Percentiles rank a stretch among this genome's conserved stretches.
Conservation (phyloP, 192 early-diverging fungal species). For the Coemansia sp. region DNA sequence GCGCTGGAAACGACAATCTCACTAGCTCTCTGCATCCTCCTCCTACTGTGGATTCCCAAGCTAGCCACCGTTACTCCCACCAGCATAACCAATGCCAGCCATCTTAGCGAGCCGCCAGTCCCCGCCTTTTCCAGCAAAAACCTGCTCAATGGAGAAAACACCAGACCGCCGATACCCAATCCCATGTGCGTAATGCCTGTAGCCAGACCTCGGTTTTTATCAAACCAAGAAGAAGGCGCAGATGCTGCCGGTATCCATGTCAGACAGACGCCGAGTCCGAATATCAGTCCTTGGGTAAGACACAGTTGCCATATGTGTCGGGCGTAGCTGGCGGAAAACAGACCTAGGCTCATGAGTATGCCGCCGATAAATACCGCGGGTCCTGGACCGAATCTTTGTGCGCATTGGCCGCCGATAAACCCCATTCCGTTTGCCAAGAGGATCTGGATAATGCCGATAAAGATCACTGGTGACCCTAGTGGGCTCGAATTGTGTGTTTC, state of each 20-base stretch:
- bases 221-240: conserved; percentile 69
- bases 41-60: conserved; percentile 46
- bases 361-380: conserved; percentile 50
- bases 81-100: conserved; percentile 43
- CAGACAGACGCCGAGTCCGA: conserved; percentile 62
- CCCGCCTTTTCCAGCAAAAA: conserved; percentile 49
- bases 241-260: conserved; percentile 64
- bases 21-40: conserved; percentile 16
- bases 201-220: conserved; percentile 59
- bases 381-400: conserved; percentile 46
- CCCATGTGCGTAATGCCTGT: conserved; percentile 72
- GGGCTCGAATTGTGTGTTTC: conserved; percentile 15
- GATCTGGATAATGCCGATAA: conserved; percentile 50
- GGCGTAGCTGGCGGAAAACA: conserved; percentile 63
- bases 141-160: conserved; percentile 59
- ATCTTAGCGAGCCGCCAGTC: conserved; percentile 44
- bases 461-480: conserved; percentile 48
- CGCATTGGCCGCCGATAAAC: conserved; percentile 30
- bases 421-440: conserved; percentile 49
- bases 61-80: conserved; percentile 36
- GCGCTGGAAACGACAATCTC: conserved; percentile 30
- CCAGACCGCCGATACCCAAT: conserved; percentile 65
- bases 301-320: conserved; percentile 67
- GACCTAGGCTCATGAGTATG: conserved; percentile 55
- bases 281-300: conserved; percentile 68